Percentiles rank a stretch among this genome's conserved stretches.
Conservation (phyloP, 202 grass and related monocot species). For the Panicum virgatum region DNA sequence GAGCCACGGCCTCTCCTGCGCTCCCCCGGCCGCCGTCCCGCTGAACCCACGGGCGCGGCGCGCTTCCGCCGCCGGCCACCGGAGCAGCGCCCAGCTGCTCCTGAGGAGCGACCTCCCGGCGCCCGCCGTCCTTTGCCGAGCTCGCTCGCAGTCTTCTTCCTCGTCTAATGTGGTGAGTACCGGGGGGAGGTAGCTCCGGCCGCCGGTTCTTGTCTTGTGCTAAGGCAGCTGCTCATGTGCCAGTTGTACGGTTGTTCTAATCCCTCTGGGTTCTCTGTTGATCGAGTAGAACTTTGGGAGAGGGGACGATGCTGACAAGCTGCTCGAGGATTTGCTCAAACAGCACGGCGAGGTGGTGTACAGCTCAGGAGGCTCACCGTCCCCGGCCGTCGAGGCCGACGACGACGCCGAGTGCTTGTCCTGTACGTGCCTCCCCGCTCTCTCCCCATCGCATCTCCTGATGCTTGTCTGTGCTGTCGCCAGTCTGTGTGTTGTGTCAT, state of each 20-base stretch:
- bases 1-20: slow-evolving; percentile 37
- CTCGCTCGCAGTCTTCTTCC: slow-evolving; percentile 44
- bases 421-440: slow-evolving; percentile 45
- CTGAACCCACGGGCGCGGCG: slow-evolving; percentile 14
- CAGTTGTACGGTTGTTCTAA: neutral
- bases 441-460: neutral
- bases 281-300: slow-evolving; percentile 47
- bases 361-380: slow-evolving; percentile 36
- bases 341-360: slow-evolving; percentile 94
- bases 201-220: neutral
- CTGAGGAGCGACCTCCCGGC: slow-evolving; percentile 35
- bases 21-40: neutral
- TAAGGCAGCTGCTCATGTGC: neutral
- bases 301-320: slow-evolving; percentile 62
- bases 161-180: slow-evolving; percentile 47
- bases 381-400: slow-evolving; percentile 51
- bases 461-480: slow-evolving; percentile 6
- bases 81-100: slow-evolving; percentile 10
- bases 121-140: slow-evolving; percentile 10
- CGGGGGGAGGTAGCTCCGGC: neutral
- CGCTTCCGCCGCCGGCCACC: neutral
- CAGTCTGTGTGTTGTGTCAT: neutral
- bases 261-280: neutral
- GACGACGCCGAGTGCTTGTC: slow-evolving; percentile 85
- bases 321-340: slow-evolving; percentile 90